Evolutionary conservation across 306 rosid genomes (phyloP).

Genomic region (Cicer cuneatum): DNA sequence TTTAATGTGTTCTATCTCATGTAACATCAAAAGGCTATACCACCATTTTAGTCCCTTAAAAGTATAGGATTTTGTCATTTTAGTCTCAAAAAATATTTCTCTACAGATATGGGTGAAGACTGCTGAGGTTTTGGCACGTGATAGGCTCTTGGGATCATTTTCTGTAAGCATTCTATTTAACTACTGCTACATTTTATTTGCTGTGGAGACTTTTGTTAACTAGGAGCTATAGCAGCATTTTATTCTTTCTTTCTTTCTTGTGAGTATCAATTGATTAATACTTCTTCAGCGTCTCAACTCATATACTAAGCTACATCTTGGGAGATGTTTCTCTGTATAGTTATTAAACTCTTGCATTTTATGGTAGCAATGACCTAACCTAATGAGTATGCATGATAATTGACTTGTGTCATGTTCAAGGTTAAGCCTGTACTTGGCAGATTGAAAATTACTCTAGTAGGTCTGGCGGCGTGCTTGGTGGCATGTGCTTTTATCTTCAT

Average conservation of each 20-base stretch:
- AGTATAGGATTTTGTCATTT: neutral
- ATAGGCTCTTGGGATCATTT: constrained; percentile 93
- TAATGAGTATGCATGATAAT: too few species aligned
- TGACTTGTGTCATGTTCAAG: constrained; percentile 49
- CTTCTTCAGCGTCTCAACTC: too few species aligned
- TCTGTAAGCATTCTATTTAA: constrained; percentile 61
- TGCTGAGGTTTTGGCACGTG: constrained; percentile 86
- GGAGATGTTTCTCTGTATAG: too few species aligned
- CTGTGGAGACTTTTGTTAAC: constrained; percentile 25
- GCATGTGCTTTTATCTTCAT: constrained; percentile 58
- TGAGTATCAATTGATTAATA: neutral
- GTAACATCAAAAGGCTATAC: too few species aligned
- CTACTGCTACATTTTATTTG: neutral
- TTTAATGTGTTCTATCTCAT: constrained; percentile 3
- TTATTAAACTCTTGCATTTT: too few species aligned
- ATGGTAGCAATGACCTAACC: too few species aligned
- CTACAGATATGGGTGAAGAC: constrained; percentile 95
- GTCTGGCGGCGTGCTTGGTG: constrained; percentile 63
- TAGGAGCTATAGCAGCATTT: constrained; percentile 1
- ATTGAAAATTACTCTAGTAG: constrained; percentile 74
- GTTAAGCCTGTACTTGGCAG: constrained; percentile 89
- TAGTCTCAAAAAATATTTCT: constrained; percentile 27
- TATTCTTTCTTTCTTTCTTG: neutral
- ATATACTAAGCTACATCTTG: too few species aligned
- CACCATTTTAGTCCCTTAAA: too few species aligned